phyloP scores from a whole-genome alignment of 75 land plant species.

The Azolla pinnata region DNA sequence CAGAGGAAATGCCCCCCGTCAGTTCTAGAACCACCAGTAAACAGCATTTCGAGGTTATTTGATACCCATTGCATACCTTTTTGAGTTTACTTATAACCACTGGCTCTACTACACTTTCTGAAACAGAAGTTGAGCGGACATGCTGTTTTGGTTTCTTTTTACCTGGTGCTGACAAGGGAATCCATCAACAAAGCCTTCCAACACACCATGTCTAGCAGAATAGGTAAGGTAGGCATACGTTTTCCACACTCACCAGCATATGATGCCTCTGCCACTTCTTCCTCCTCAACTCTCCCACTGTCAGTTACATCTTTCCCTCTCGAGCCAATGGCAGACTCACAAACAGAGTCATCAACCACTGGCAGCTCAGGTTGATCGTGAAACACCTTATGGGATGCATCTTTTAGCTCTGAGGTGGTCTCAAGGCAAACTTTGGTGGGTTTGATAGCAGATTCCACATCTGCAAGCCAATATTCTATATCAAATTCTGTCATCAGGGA shows the following conservation, averaged over 20 bases:
- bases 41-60: background rate
- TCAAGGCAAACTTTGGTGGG: constrained; percentile 25
- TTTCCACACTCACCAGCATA: constrained; percentile 1
- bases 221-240: no score
- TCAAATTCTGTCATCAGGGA: background rate
- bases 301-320: constrained; percentile 3
- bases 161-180: constrained; percentile 16
- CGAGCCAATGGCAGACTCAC: constrained; percentile 14
- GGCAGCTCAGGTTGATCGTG: constrained; percentile 7
- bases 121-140: constrained; percentile 16
- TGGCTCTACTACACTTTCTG: background rate
- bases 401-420: constrained; percentile 31
- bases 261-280: background rate
- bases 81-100: background rate
- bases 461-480: constrained; percentile 19
- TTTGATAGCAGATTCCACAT: constrained; percentile 65
- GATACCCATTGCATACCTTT: background rate
- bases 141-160: constrained; percentile 33
- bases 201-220: no score
- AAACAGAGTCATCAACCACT: constrained; percentile 23
- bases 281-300: background rate
- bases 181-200: background rate
- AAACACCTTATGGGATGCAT: constrained; percentile 16
- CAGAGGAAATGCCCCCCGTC: background rate
- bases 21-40: background rate